Percentiles rank a stretch among this genome's conserved stretches.
Conservation (phyloP, 1,139 yeast species). For the Yamadazyma aaseri region DNA sequence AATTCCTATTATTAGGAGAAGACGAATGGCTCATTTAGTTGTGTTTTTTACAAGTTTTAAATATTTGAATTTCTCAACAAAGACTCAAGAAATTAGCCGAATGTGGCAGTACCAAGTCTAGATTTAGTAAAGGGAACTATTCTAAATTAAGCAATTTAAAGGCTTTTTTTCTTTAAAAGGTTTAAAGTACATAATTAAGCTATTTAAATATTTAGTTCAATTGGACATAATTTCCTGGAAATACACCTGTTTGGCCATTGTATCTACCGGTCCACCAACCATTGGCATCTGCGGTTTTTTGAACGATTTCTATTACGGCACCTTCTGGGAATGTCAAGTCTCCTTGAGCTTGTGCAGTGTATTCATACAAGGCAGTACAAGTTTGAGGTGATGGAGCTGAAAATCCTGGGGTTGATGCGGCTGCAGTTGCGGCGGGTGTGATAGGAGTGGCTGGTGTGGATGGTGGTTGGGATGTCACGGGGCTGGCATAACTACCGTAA, state of each 20-base stretch:
- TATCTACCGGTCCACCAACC: conserved; percentile 99
- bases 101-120: conserved; percentile 1
- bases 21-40: conserved; percentile 21
- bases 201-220: conserved; percentile 32
- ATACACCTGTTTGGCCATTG: conserved; percentile 85
- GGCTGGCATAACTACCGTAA: conserved; percentile 15
- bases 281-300: conserved; percentile 77
- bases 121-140: neutral
- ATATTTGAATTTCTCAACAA: neutral
- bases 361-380: conserved; percentile 76
- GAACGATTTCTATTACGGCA: conserved; percentile 76
- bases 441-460: conserved; percentile 41
- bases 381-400: conserved; percentile 33
- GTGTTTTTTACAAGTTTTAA: neutral
- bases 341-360: conserved; percentile 84
- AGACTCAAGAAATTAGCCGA: conserved; percentile 1
- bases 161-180: too few species aligned
- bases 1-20: conserved; percentile 41
- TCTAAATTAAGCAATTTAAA: too few species aligned
- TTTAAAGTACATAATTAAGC: too few species aligned
- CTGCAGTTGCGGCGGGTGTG: conserved; percentile 20
- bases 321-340: conserved; percentile 89
- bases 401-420: conserved; percentile 17
- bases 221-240: conserved; percentile 95
- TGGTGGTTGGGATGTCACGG: conserved; percentile 17